Evolutionary conservation across 305 asterid genomes (phyloP).

Genomic region (Solanum aculeatissimum): DNA sequence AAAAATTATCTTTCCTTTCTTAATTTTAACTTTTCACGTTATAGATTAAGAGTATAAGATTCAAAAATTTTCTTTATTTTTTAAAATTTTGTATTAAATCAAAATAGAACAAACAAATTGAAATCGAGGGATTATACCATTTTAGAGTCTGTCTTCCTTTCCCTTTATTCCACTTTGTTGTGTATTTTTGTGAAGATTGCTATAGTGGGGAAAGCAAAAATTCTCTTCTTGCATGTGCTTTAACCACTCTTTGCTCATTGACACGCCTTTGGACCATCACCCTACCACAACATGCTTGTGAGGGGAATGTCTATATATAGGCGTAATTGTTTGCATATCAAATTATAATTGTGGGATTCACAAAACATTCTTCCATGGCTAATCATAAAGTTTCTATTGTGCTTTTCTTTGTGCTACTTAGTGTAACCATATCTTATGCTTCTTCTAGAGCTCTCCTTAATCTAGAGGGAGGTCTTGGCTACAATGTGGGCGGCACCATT

Average conservation of each 20-base stretch:
- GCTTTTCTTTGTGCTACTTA: background rate
- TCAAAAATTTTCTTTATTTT: accelerated
- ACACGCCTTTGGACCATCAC: background rate
- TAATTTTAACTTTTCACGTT: no score
- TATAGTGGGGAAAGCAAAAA: background rate
- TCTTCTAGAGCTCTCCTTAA: background rate
- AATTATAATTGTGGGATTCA: background rate
- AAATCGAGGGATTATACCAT: background rate
- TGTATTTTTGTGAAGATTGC: background rate
- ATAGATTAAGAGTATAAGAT: background rate
- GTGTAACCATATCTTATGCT: background rate
- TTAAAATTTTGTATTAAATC: accelerated
- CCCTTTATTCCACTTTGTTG: background rate
- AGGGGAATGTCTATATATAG: background rate
- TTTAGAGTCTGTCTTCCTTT: background rate
- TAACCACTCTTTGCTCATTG: background rate
- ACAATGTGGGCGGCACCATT: background rate
- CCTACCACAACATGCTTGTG: background rate
- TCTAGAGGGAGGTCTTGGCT: background rate
- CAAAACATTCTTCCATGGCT: background rate
- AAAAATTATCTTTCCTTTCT: no score
- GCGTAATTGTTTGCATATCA: background rate
- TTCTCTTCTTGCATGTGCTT: background rate
- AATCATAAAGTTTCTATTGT: background rate
- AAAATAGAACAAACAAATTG: background rate